Evolutionary conservation across 164 flowering plant species (phyloP), one percentile per base, ranked within the genome.

Genomic region (Kalanchoe fedtschenkoi): DNA sequence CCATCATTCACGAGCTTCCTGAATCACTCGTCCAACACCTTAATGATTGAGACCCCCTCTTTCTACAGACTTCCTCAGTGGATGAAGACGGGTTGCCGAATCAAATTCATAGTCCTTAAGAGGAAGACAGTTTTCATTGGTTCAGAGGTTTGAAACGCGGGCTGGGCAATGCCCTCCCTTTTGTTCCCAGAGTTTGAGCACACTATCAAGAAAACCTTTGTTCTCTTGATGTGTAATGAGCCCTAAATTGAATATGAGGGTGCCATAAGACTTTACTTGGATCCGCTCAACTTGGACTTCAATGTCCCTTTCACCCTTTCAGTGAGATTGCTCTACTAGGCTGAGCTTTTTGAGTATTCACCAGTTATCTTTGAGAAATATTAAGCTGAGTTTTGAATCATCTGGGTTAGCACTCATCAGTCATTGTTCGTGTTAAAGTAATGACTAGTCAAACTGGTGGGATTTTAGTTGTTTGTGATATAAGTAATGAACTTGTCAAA

Each of bases 251-350:
- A 92, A 89, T 64, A 89, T 95, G 96, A 92, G 96, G 63, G 77
- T 96, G 0, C 98, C 98, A 1, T 89, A 92, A 64, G 98, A 93
- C 66, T 67, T 90, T 44, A 84, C 96, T 16, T 93, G 96, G 98
- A 88, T 90, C 26, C 79, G 85, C 74, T 61, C 92, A 4, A 80
- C 81, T 17, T 84, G 95, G 63, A 78, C 72, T 42, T 84, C 89
- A 22, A 65, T 74, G 16, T n/a, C n/a, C n/a, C n/a, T 87, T 95
- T 75, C 75, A 87, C 30, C 75, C 81, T 1, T 82, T 93, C 65
- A 73, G 85, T 66, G 98, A 93, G 75, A 82, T 93, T 58, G 89
- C 78, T 0, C 88, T 93, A 22, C 71, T 93, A 64, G 66, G 88
- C 2, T 67, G 78, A 15, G 78, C 98, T 34, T 92, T 97, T 60